Evolutionary conservation across 2,329 filamentous ascomycete species (phyloP).

Genomic region (Phaeosphaeriaceae sp.): DNA sequence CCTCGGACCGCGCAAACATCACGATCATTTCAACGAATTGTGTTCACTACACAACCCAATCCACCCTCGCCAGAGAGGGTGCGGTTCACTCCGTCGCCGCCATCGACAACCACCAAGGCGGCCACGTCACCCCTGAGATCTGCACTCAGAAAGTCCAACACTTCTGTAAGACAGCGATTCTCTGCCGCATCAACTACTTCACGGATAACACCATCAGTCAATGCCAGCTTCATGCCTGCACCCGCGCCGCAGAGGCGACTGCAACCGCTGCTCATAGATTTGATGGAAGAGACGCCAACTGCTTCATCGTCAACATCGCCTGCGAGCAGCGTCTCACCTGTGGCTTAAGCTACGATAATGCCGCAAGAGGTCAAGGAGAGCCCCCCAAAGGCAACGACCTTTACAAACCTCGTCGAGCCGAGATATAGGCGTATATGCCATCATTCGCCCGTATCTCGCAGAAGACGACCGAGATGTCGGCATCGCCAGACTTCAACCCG

Average conservation of each 20-base stretch:
- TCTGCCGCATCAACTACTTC: background rate
- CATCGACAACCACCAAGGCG: background rate
- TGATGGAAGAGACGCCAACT: no score
- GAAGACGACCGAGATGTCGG: background rate
- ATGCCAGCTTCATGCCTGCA: background rate
- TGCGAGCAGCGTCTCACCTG: no score
- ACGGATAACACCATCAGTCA: background rate
- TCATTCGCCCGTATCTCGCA: background rate
- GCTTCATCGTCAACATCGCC: no score
- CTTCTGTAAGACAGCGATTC: background rate
- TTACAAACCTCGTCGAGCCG: background rate
- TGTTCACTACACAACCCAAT: background rate
- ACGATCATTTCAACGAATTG: background rate
- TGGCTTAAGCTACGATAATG: no score
- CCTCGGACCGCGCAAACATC: conserved; percentile 1
- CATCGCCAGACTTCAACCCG: background rate
- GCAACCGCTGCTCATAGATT: background rate
- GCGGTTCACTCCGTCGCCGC: background rate
- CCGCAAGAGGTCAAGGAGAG: background rate
- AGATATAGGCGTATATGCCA: background rate
- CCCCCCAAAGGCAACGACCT: background rate
- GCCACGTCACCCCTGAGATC: background rate
- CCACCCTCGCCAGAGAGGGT: background rate
- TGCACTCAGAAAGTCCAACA: background rate
- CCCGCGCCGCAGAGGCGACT: background rate